phyloP scores from a whole-genome alignment of 148 eudicot species.

The Silene conica region DNA sequence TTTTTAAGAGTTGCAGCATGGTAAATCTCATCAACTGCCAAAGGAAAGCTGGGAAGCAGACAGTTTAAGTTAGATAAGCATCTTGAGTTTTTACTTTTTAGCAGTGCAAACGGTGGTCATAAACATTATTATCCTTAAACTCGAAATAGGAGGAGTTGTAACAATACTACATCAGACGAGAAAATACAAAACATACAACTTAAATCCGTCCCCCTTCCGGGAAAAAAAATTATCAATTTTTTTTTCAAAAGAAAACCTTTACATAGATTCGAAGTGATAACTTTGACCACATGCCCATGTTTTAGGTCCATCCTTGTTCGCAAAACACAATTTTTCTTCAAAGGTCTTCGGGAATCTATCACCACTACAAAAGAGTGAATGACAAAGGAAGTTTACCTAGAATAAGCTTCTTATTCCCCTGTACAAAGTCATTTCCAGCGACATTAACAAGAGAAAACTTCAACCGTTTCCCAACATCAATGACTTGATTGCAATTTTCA shows the following conservation, averaged over 20 bases:
- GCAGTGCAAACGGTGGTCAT: neutral
- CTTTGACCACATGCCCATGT: no score
- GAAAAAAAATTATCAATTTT: no score
- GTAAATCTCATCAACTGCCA: conserved; percentile 95
- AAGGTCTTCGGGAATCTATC: no score
- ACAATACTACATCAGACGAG: no score
- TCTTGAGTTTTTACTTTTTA: neutral
- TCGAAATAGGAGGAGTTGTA: neutral
- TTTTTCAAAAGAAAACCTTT: no score
- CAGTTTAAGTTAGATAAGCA: conserved; percentile 11
- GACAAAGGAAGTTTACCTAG: conserved; percentile 41
- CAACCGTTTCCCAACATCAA: conserved; percentile 60
- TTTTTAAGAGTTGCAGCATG: conserved; percentile 84
- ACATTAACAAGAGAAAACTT: conserved; percentile 75
- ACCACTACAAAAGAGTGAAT: neutral
- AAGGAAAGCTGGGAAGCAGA: conserved; percentile 57
- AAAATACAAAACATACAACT: no score
- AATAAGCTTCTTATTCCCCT: conserved; percentile 81
- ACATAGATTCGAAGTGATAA: no score
- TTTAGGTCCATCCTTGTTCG: no score
- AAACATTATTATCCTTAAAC: neutral
- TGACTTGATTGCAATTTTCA: conserved; percentile 84
- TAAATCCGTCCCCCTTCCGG: no score
- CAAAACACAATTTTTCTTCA: no score
- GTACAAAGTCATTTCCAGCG: conserved; percentile 79